Evolutionary conservation across 2,329 filamentous ascomycete species (phyloP), one percentile per base, ranked within the genome.

Genomic region (Colletotrichum shisoi): DNA sequence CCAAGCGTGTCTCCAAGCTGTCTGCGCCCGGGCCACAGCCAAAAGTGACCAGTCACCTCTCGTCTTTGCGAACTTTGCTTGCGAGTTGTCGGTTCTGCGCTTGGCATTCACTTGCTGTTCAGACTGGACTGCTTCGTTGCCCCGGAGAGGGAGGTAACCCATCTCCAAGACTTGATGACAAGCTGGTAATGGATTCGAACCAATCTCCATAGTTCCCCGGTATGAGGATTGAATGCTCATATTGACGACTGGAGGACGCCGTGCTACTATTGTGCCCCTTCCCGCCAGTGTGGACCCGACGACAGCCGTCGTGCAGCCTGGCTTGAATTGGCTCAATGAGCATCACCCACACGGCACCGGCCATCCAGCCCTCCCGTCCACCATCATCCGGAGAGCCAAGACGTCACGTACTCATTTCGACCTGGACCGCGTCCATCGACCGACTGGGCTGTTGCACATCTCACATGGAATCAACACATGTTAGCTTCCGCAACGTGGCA

Each of bases 21-120:
- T 56, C 24, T 51, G 42, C 61, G 63, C 63, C 59, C 53, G 42
- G 63, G 53, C 40, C 63, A 58, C n/a, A 63, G 59, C 48, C 59
- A 64, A 67, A 67, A 57, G 48, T 67, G 64, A 67, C 48, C 54
- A 58, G 64, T 67, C 64, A 64, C 46, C 48, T 15, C 39, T 52
- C 60, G 24, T 13, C 42, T 52, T 24, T n/a, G 34, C 21, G 21
- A 49, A 24, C 21, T 49, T 15, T 3, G 27, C 27, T 31, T 24
- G 24, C 24, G 24, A 24, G 24, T 24, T 24, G 24, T 31, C 27
- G 4, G 27, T 31, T 15, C 15, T 24, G 12, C 21, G 21, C 24
- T 49, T 49, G 46, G 46, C 46, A 27, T 19, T 15, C 46, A 31
- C 17, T n/a, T n/a, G 17, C 1, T 31, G 27, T 34, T 48, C 19